These are phyloP conservation scores for Cenococcum geophilum DNA, from an alignment of 495 filamentous ascomycete species.

Conservation along the genomic window DNA sequence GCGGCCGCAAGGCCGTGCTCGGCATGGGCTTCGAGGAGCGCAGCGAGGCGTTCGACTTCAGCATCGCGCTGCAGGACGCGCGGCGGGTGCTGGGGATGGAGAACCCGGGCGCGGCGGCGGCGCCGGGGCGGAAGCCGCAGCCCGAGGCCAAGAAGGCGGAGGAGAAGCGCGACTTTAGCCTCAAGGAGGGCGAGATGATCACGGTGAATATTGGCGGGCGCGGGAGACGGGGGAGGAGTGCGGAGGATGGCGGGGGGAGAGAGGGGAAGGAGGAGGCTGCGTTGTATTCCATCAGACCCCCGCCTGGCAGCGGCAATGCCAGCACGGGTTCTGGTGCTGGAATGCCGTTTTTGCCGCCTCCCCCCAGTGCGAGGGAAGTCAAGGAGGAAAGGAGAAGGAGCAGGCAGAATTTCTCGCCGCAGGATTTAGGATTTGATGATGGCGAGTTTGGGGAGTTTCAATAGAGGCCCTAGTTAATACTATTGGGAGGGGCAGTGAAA, in stretches of 20 bases:
- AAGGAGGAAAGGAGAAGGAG: constrained; percentile 40
- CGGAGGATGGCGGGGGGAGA: constrained; percentile 14
- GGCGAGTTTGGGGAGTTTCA: constrained; percentile 51
- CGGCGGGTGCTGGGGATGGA: constrained; percentile 50
- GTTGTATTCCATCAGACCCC: constrained; percentile 46
- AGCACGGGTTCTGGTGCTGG: constrained; percentile 42
- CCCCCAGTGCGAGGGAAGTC: constrained; percentile 48
- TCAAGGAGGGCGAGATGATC: constrained; percentile 83
- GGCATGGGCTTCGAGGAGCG: constrained; percentile 85
- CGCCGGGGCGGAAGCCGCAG: constrained; percentile 28
- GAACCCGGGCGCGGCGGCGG: constrained; percentile 14
- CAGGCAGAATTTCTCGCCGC: constrained; percentile 27
- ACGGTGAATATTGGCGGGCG: constrained; percentile 61
- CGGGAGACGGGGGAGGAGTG: constrained; percentile 25
- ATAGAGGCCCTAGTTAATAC: constrained; percentile 25
- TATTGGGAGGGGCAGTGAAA: no score
- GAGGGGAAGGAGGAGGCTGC: constrained; percentile 33
- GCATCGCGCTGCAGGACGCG: constrained; percentile 69
- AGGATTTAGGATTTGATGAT: constrained; percentile 47
- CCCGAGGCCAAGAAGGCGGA: constrained; percentile 36
- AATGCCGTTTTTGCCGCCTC: constrained; percentile 51
- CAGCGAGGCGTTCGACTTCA: constrained; percentile 75
- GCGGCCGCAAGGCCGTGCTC: constrained; percentile 61
- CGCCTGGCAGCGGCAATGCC: constrained; percentile 21
- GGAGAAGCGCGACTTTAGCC: constrained; percentile 62